Evolutionary conservation across 1,284 basidiomycete genomes (phyloP).

Genomic region (Fomes fomentarius): DNA sequence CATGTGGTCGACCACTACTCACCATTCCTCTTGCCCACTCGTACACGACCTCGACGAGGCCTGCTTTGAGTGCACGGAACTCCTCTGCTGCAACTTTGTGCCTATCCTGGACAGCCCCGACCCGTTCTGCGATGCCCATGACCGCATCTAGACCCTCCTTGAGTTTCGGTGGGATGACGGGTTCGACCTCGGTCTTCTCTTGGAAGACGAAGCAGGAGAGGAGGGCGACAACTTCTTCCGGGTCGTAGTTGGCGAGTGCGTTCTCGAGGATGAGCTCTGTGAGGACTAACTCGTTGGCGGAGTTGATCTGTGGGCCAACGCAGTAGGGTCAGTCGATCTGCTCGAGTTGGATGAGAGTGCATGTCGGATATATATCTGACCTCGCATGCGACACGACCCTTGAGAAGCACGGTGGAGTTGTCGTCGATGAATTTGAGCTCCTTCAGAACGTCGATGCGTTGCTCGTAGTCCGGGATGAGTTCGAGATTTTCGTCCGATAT

Average conservation of each 20-base stretch:
- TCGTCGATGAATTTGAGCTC: conserved; percentile 93
- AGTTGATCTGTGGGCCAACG: conserved; percentile 86
- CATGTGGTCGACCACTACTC: conserved; percentile 31
- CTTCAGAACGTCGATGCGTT: conserved; percentile 89
- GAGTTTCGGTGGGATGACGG: conserved; percentile 77
- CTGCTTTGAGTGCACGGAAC: conserved; percentile 83
- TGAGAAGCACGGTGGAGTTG: conserved; percentile 92
- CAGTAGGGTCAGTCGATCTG: background rate
- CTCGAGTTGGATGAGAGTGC: conserved; percentile 6
- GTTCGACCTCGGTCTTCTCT: conserved; percentile 92
- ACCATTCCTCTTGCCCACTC: conserved; percentile 99
- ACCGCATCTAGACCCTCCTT: conserved; percentile 83
- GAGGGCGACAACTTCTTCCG: conserved; percentile 97
- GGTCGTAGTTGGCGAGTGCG: conserved; percentile 85
- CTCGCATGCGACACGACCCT: conserved; percentile 98
- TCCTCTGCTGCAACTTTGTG: conserved; percentile 83
- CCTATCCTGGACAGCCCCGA: conserved; percentile 78
- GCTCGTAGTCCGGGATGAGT: conserved; percentile 96
- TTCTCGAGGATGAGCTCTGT: conserved; percentile 99
- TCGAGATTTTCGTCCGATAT: conserved; percentile 98
- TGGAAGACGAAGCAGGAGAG: conserved; percentile 97
- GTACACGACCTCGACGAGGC: conserved; percentile 94
- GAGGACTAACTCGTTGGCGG: conserved; percentile 92
- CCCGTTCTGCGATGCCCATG: conserved; percentile 79
- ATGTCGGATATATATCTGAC: conserved; percentile 52